Evolutionary conservation across 768 basidiomycete genomes (phyloP).

Genomic region (Boletellus sp.): DNA sequence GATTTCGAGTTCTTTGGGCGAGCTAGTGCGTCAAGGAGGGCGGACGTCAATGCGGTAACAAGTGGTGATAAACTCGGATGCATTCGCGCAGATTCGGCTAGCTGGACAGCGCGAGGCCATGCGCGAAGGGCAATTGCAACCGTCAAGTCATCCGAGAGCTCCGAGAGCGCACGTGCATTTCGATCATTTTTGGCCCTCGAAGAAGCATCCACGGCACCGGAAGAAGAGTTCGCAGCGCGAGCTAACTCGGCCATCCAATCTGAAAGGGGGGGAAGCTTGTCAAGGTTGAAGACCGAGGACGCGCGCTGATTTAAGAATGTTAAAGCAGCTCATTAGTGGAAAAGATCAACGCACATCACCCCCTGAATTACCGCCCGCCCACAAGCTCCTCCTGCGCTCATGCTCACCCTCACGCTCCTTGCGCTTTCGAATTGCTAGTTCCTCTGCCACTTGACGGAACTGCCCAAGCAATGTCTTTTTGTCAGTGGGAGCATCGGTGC

Average conservation of each 20-base stretch:
- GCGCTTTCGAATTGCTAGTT: constrained; percentile 79
- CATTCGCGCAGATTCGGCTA: constrained; percentile 82
- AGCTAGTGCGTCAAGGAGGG: constrained; percentile 72
- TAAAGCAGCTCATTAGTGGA: neutral
- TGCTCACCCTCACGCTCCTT: constrained; percentile 95
- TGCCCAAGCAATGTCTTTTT: constrained; percentile 83
- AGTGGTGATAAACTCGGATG: constrained; percentile 62
- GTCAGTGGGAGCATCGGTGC: constrained; percentile 75
- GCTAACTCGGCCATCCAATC: constrained; percentile 77
- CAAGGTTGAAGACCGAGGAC: constrained; percentile 32
- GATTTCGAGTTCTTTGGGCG: constrained; percentile 76
- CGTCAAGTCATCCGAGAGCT: constrained; percentile 88
- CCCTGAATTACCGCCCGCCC: constrained; percentile 44
- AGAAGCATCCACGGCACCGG: constrained; percentile 34
- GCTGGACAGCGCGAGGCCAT: constrained; percentile 81
- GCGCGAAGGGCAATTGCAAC: constrained; percentile 87
- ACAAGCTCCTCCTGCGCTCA: constrained; percentile 78
- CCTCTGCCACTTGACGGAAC: constrained; percentile 91
- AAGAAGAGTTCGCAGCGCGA: constrained; percentile 42
- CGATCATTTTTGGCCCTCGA: constrained; percentile 75
- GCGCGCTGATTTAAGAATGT: constrained; percentile 24
- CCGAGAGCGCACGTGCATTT: constrained; percentile 83
- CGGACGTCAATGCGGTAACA: constrained; percentile 61
- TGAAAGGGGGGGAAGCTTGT: constrained; percentile 56
- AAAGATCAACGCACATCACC: constrained; percentile 36